Percentiles rank a stretch among this genome's conserved stretches.
phyloP scores from a whole-genome alignment of 2,329 filamentous ascomycete genomes.

The Trichoderma atroviride region DNA sequence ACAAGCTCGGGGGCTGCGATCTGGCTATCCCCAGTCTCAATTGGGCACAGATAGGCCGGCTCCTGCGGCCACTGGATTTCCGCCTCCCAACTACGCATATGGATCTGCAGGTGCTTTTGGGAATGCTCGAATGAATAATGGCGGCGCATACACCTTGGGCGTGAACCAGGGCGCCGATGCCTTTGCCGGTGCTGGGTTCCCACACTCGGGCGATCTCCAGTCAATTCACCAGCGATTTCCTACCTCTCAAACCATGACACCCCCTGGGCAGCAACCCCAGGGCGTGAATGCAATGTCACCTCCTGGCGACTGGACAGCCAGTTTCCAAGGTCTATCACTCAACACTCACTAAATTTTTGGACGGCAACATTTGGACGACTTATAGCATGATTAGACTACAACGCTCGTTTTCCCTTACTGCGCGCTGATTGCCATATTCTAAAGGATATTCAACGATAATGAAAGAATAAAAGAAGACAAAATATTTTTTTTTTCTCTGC shows the following conservation, averaged over 20 bases:
- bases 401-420: slow-evolving; percentile 14
- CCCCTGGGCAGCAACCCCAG: slow-evolving; percentile 42
- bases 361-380: not conserved
- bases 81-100: slow-evolving; percentile 43
- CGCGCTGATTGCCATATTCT: slow-evolving; percentile 5
- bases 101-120: slow-evolving; percentile 39
- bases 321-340: slow-evolving; percentile 73
- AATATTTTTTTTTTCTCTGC: slow-evolving; percentile 10
- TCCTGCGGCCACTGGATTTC: slow-evolving; percentile 41
- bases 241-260: slow-evolving; percentile 44
- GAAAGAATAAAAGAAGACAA: slow-evolving; percentile 26
- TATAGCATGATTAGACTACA: slow-evolving; percentile 23
- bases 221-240: slow-evolving; percentile 52
- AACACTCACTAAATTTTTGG: slow-evolving; percentile 55
- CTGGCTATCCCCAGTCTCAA: slow-evolving; percentile 44
- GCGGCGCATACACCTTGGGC: slow-evolving; percentile 36
- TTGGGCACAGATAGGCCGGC: slow-evolving; percentile 49
- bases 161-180: slow-evolving; percentile 37
- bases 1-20: slow-evolving; percentile 48
- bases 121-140: slow-evolving; percentile 37
- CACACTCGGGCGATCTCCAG: slow-evolving; percentile 49
- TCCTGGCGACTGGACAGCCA: slow-evolving; percentile 62
- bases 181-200: slow-evolving; percentile 37
- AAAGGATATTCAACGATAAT: slow-evolving; percentile 18
- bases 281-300: slow-evolving; percentile 46